A percentile compares a stretch with the other conserved stretches of the same genome.
Evolutionary conservation across 257 asterid genomes (phyloP).

Genomic region (Striga asiatica): DNA sequence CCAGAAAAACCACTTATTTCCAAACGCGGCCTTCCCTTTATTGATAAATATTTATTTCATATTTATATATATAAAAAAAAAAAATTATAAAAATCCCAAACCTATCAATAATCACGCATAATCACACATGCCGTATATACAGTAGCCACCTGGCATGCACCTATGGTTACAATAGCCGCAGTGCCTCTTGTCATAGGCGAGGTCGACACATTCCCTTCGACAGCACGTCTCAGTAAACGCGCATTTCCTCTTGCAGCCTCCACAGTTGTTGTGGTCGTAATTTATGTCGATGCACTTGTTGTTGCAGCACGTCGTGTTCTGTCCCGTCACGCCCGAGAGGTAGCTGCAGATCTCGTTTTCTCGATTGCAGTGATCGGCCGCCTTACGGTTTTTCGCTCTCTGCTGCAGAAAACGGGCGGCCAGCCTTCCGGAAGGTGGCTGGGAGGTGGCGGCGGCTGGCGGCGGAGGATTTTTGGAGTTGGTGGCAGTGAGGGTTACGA

Average conservation of each 20-base stretch:
- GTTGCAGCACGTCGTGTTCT: conserved; percentile 49
- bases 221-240: conserved; percentile 38
- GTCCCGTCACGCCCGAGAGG: neutral
- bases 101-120: conserved; percentile 47
- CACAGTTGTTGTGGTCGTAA: conserved; percentile 39
- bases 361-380: conserved; percentile 46
- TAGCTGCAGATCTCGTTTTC: conserved; percentile 35
- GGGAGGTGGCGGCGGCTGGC: conserved; percentile 24
- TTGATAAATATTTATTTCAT: too few relatives aligned
- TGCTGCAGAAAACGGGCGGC: conserved; percentile 40
- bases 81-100: too few relatives aligned
- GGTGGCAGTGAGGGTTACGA: too few relatives aligned
- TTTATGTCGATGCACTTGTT: conserved; percentile 50
- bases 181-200: conserved; percentile 45
- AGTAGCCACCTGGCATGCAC: conserved; percentile 37
- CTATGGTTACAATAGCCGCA: conserved; percentile 39
- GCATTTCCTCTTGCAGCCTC: conserved; percentile 55
- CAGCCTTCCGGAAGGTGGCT: conserved; percentile 10
- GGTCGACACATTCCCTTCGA: conserved; percentile 46
- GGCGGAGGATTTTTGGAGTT: too few relatives aligned
- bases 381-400: conserved; percentile 37
- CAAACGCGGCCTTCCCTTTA: too few relatives aligned
- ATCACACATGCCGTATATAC: conserved; percentile 55
- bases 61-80: too few relatives aligned
- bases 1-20: too few relatives aligned